Conservation (phyloP, 345 rosid genomes). For the Odontarrhena argentea region DNA sequence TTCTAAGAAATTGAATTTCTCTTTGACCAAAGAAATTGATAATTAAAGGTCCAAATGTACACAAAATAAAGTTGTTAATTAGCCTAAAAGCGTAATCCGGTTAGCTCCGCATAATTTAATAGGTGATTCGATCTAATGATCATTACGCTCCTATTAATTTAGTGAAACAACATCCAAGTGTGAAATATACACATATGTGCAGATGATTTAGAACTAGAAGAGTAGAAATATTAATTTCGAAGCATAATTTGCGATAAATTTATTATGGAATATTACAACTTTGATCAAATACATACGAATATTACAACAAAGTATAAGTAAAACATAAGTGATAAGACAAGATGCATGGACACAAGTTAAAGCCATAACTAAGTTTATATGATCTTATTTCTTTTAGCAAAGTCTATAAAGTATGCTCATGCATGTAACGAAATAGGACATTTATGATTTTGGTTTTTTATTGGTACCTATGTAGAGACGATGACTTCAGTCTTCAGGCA, state of each 20-base stretch:
- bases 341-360: neutral
- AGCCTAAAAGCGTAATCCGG: too few species aligned
- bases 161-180: neutral
- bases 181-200: neutral
- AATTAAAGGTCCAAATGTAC: too few species aligned
- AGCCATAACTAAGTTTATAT: neutral
- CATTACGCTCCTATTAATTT: neutral
- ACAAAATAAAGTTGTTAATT: too few species aligned
- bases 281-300: slow-evolving; percentile 8
- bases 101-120: too few species aligned
- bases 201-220: slow-evolving; percentile 8
- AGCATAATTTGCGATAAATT: slow-evolving; percentile 6
- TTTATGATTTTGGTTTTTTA: slow-evolving; percentile 12
- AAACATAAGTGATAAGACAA: neutral
- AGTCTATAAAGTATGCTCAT: slow-evolving; percentile 34
- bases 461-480: slow-evolving; percentile 8
- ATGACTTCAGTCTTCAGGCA: slow-evolving; percentile 35
- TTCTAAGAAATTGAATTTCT: too few species aligned
- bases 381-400: slow-evolving; percentile 35
- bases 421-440: slow-evolving; percentile 19
- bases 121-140: neutral
- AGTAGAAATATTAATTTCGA: neutral
- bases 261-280: slow-evolving; percentile 27
- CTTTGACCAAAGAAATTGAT: too few species aligned
- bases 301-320: slow-evolving; percentile 14